Evolutionary conservation across 768 basidiomycete species (phyloP), one percentile per base, ranked within the genome.

Genomic region (Pulveroboletus frians): DNA sequence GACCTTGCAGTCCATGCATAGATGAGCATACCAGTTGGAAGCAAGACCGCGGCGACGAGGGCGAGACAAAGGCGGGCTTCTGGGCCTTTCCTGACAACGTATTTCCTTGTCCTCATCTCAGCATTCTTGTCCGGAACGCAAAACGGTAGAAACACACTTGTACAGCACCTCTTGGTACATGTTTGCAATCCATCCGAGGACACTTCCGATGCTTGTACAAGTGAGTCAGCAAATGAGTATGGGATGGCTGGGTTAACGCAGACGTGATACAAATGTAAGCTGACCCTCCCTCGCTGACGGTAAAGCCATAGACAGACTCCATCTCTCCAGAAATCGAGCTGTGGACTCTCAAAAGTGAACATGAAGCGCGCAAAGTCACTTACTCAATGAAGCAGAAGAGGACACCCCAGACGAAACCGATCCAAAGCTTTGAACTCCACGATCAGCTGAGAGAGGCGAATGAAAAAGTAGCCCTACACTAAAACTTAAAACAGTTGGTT

Each of bases 401-500:
- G 5, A 88, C 77, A 0, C 88, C 88, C 88, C 88, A 92, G 0
- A 78, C 76, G 50, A 91, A 81, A 44, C 82, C 81, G 27, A 82
- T 68, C 84, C 83, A 85, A n/a, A 85, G 59, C 83, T 87, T 63
- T 30, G 23, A 1, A 6, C 23, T 5, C 3, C 37, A 17, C 23
- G 32, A 50, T 59, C 11, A 63, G 37, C 39, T 15, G 4, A 36
- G 36, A 39, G 10, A 21, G 31, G 34, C 4, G 5, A 44, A 51
- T 9, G 13, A 18, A 32, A 18, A 34, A 38, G 66, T 27, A n/a
- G 0, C 6, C 79, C 32, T 61, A 87, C 85, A 59, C 81, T 84
- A 60, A 92, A 86, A 57, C 81, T 81, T 3, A 76, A 67, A 7
- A 92, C 88, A 31, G 84, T 76, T 0, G 85, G 86, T 61, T 93